A percentile compares a stretch with the other conserved stretches of the same genome.
Conservation (phyloP, 1,284 basidiomycete species). For the Cryptococcus sp. region DNA sequence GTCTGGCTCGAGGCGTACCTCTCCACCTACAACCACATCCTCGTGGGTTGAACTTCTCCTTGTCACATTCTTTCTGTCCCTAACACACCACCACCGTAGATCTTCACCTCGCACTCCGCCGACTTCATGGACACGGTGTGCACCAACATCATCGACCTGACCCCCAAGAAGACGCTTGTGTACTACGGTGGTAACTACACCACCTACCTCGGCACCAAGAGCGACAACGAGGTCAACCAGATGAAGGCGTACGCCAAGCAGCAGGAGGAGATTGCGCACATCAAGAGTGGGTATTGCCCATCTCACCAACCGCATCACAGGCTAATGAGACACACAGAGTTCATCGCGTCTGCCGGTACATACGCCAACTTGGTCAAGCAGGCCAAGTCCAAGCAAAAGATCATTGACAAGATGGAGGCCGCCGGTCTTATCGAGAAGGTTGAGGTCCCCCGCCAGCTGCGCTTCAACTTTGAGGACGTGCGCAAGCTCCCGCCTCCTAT, state of each 20-base stretch:
- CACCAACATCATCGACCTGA: conserved; percentile 98
- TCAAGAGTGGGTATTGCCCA: conserved; percentile 63
- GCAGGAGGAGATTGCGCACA: conserved; percentile 96
- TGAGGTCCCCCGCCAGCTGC: conserved; percentile 66
- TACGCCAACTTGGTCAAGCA: conserved; percentile 98
- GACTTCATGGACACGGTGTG: conserved; percentile 98
- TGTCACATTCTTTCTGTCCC: neutral
- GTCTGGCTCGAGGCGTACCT: conserved; percentile 99
- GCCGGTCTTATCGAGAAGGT: conserved; percentile 93
- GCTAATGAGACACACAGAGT: conserved; percentile 55
- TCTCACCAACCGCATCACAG: neutral
- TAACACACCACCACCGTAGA: conserved; percentile 5
- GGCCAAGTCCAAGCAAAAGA: conserved; percentile 99
- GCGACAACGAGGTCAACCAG: conserved; percentile 98
- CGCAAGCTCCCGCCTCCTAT: conserved; percentile 92
- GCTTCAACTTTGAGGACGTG: conserved; percentile 96
- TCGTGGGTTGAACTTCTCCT: conserved; percentile 56
- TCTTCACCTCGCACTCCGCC: conserved; percentile 67
- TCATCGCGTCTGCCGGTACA: conserved; percentile 97
- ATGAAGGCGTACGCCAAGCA: conserved; percentile 99
- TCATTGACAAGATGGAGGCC: conserved; percentile 99
- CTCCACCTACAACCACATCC: conserved; percentile 96
- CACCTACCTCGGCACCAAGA: conserved; percentile 91
- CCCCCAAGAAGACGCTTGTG: conserved; percentile 58
- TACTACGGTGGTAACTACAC: conserved; percentile 98